These are phyloP conservation scores for Didymella sp. DNA, from an alignment of 2,329 filamentous ascomycete genomes.

Conservation along the genomic window DNA sequence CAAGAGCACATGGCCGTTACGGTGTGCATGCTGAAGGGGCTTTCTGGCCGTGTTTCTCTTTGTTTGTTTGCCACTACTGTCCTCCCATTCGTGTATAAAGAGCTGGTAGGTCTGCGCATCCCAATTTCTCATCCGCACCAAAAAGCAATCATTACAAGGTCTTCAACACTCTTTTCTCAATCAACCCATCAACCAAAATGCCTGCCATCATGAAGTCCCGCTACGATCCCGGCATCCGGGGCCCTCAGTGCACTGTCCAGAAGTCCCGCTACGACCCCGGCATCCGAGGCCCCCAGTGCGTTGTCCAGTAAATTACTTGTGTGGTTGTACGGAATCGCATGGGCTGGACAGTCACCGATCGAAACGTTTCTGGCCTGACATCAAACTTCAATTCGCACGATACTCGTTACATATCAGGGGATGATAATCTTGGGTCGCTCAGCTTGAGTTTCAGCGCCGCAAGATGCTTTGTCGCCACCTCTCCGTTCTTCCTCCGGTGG, in stretches of 20 bases:
- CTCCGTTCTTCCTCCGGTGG: not conserved
- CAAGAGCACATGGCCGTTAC: not conserved
- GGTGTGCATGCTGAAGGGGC: not conserved
- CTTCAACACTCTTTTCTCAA: slow-evolving; percentile 20
- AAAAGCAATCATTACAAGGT: slow-evolving; percentile 30
- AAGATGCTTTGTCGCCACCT: not conserved
- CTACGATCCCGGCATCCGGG: not conserved
- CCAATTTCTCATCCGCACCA: slow-evolving; percentile 16
- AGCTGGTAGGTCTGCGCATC: not conserved
- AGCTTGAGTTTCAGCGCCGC: not conserved
- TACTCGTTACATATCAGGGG: not conserved
- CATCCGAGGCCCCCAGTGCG: slow-evolving; percentile 6
- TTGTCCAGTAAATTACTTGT: slow-evolving; percentile 6
- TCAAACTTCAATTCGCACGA: slow-evolving; percentile 12
- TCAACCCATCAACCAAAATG: slow-evolving; percentile 6
- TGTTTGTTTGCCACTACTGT: not conserved
- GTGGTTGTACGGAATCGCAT: not conserved
- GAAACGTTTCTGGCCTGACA: not conserved
- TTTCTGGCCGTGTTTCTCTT: not conserved
- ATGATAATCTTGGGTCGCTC: not conserved
- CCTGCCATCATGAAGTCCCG: not conserved
- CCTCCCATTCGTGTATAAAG: not conserved
- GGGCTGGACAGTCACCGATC: slow-evolving; percentile 1
- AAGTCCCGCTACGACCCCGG: not conserved
- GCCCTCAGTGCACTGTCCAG: slow-evolving; percentile 17